phyloP scores from a whole-genome alignment of 257 asterid genomes.

The Solanum paucissectum region DNA sequence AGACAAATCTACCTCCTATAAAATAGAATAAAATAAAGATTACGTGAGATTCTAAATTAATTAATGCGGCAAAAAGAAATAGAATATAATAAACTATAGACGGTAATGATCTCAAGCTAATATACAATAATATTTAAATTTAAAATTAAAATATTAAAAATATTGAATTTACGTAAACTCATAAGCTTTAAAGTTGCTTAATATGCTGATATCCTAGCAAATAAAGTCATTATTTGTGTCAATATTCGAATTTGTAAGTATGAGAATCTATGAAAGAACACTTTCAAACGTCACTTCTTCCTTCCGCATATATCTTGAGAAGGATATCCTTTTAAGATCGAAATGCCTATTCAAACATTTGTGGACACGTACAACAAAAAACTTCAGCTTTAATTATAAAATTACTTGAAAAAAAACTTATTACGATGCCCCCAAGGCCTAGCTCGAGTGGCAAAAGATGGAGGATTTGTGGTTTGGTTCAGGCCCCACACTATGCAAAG shows the following conservation, averaged over 20 bases:
- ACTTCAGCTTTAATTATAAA: too few species aligned
- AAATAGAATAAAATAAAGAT: not conserved
- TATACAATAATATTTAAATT: not conserved
- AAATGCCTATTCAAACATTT: not conserved
- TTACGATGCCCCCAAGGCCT: too few species aligned
- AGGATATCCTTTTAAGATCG: not conserved
- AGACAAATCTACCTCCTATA: not conserved
- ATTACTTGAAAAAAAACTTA: too few species aligned
- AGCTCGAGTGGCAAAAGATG: too few species aligned
- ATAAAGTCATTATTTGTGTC: not conserved
- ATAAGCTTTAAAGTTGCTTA: not conserved
- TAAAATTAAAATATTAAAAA: not conserved
- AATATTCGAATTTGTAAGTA: not conserved
- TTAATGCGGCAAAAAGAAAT: not conserved
- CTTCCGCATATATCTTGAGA: not conserved
- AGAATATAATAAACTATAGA: not conserved
- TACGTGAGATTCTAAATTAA: not conserved
- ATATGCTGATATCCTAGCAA: not conserved
- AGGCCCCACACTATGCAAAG: too few species aligned
- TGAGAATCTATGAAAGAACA: not conserved
- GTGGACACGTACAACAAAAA: too few species aligned
- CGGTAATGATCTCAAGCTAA: rapidly evolving
- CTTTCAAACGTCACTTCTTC: not conserved
- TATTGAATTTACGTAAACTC: not conserved
- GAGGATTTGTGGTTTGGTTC: too few species aligned